Base-by-base conservation (phyloP, 441 rosid genomes). In the Macaranga tanarius region DNA sequence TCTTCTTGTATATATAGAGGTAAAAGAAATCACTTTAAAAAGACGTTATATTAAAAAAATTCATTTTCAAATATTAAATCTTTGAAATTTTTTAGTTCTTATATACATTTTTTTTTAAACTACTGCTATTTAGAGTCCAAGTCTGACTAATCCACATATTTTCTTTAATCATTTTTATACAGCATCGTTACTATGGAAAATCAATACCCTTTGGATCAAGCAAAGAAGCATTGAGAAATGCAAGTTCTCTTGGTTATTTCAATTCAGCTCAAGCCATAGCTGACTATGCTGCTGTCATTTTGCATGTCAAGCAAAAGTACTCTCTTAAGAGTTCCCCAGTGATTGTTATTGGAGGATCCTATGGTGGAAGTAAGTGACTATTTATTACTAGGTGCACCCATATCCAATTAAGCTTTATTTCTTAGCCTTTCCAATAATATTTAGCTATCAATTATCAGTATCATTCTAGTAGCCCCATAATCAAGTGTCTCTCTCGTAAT, bases 101-200 rank as follows among this genome's bases (percentile, higher is more conserved):
- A 42, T 42, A 31, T 31, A 31, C 7, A 42, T 42, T 42, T 7
- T 6, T 42, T 1, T 38, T 38, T n/a, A n/a, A n/a, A 38, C 7
- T 38, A 38, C 7, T 38, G 42, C 7, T 38, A 38, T 38, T 38
- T n/a, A n/a, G n/a, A n/a, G n/a, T n/a, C n/a, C n/a, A n/a, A n/a
- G n/a, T n/a, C n/a, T n/a, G n/a, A n/a, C n/a, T n/a, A n/a, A n/a
- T n/a, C n/a, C n/a, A n/a, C n/a, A 38, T 38, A 38, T 6, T 23
- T 9, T 48, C 56, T n/a, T 28, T 69, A 31, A n/a, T 13, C n/a
- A 44, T 9, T 25, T 51, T 59, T 57, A 20, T 6, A 69, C 88
- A 90, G 93, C 93, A 92, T 77, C 79, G 97, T 26, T 92, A 79
- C 65, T 90, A 90, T 78, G 95, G 97, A 51, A 52, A 84, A 76